phyloP scores from a whole-genome alignment of 495 filamentous ascomycete genomes.

The Xylaria flabelliformis region DNA sequence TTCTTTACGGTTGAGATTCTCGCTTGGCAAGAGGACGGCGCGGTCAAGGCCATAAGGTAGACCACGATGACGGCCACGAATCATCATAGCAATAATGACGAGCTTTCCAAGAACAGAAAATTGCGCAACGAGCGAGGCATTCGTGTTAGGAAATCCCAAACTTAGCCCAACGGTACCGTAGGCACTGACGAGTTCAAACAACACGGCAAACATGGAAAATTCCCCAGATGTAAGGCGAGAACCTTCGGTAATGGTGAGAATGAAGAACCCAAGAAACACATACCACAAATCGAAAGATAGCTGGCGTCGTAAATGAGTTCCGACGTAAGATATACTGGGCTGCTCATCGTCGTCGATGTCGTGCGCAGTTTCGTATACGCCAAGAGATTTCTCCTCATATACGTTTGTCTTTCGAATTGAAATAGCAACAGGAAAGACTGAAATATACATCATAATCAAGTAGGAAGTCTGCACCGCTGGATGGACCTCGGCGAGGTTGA shows the following conservation, averaged over 20 bases:
- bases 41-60: constrained; percentile 91
- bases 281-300: constrained; percentile 96
- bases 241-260: constrained; percentile 86
- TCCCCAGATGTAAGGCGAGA: constrained; percentile 58
- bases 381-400: constrained; percentile 93
- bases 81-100: constrained; percentile 90
- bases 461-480: constrained; percentile 94
- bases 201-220: constrained; percentile 80
- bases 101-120: constrained; percentile 86
- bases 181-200: constrained; percentile 91
- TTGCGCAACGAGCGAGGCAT: constrained; percentile 79
- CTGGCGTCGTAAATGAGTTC: constrained; percentile 85
- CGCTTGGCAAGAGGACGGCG: constrained; percentile 83
- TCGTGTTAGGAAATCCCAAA: constrained; percentile 75
- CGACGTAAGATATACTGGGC: constrained; percentile 78
- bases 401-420: constrained; percentile 93
- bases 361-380: constrained; percentile 63
- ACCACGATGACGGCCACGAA: constrained; percentile 90
- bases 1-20: constrained; percentile 74
- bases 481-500: constrained; percentile 78
- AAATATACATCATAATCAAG: constrained; percentile 99
- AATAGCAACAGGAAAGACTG: constrained; percentile 93
- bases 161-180: constrained; percentile 95
- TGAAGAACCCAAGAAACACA: constrained; percentile 86
- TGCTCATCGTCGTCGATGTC: constrained; percentile 51